Evolutionary conservation across 805 yeast species (phyloP).

Genomic region (Metahyphopichia silvanorum): DNA sequence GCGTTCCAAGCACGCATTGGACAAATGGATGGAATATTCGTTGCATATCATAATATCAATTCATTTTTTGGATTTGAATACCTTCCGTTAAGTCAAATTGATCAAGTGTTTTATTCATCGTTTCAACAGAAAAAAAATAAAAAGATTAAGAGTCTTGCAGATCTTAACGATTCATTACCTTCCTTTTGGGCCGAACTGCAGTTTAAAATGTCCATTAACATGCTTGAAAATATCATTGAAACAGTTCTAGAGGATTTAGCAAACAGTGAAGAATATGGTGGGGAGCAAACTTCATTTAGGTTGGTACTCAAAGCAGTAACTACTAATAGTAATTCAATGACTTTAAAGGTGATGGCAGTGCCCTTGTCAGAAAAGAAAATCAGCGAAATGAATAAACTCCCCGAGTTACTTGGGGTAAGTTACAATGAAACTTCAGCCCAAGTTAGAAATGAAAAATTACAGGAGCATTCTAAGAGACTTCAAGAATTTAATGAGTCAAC

Average conservation of each 20-base stretch:
- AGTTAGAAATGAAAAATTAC: conserved; percentile 19
- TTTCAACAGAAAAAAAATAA: conserved; percentile 6
- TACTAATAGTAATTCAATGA: too few species aligned
- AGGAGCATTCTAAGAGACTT: conserved; percentile 21
- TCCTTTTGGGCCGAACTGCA: conserved; percentile 62
- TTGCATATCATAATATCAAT: conserved; percentile 84
- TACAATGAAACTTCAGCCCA: conserved; percentile 24
- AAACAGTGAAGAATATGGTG: too few species aligned
- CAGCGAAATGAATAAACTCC: conserved; percentile 20
- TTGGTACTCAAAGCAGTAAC: too few species aligned
- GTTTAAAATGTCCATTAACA: conserved; percentile 54
- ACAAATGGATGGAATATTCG: conserved; percentile 92
- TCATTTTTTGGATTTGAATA: conserved; percentile 89
- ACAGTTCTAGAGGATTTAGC: conserved; percentile 24
- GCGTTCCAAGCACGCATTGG: conserved; percentile 92
- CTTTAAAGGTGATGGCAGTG: conserved; percentile 28
- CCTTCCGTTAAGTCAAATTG: conserved; percentile 71
- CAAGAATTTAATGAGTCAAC: conserved; percentile 19
- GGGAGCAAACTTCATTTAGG: too few species aligned
- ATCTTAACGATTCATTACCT: conserved; percentile 37
- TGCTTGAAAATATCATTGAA: conserved; percentile 41
- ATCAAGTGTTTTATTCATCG: conserved; percentile 33
- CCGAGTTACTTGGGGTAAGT: conserved; percentile 26
- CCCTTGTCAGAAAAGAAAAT: conserved; percentile 22
- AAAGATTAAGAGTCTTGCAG: conserved; percentile 11